phyloP scores from a whole-genome alignment of 1,284 basidiomycete species.

The Mycena citricolor region DNA sequence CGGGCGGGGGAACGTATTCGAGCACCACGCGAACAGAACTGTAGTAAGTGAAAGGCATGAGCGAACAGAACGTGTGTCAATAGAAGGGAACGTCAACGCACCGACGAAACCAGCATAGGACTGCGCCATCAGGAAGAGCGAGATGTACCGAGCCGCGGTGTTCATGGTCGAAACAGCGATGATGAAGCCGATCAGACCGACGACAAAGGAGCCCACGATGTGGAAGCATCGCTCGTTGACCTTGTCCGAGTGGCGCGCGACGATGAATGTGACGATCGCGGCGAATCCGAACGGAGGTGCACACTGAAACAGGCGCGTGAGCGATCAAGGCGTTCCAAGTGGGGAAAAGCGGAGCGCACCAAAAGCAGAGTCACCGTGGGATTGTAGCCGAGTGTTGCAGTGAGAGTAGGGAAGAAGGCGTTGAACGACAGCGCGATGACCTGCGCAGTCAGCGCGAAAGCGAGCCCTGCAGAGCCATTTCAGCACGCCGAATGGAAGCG shows the following conservation, averaged over 20 bases:
- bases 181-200: constrained; percentile 69
- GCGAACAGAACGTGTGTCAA: too few species aligned
- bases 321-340: too few species aligned
- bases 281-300: constrained; percentile 81
- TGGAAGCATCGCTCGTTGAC: constrained; percentile 67
- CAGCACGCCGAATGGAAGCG: constrained; percentile 36
- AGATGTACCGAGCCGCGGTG: constrained; percentile 64
- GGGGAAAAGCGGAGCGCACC: too few species aligned
- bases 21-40: constrained; percentile 44
- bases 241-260: constrained; percentile 38
- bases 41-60: constrained; percentile 33
- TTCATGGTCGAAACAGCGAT: constrained; percentile 74
- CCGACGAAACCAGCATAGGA: constrained; percentile 65
- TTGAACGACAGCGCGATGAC: constrained; percentile 73
- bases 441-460: constrained; percentile 45
- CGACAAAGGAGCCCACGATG: constrained; percentile 49
- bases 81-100: too few species aligned
- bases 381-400: constrained; percentile 68
- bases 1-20: constrained; percentile 63
- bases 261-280: constrained; percentile 49
- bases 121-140: constrained; percentile 68
- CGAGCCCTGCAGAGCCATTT: constrained; percentile 39
- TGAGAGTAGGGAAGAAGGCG: constrained; percentile 73
- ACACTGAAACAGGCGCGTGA: constrained; percentile 33
- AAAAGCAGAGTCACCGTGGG: constrained; percentile 66